Percentiles rank a stretch among this genome's conserved stretches.
phyloP scores from a whole-genome alignment of 2,329 filamentous ascomycete genomes.

The Tolypocladium inflatum region DNA sequence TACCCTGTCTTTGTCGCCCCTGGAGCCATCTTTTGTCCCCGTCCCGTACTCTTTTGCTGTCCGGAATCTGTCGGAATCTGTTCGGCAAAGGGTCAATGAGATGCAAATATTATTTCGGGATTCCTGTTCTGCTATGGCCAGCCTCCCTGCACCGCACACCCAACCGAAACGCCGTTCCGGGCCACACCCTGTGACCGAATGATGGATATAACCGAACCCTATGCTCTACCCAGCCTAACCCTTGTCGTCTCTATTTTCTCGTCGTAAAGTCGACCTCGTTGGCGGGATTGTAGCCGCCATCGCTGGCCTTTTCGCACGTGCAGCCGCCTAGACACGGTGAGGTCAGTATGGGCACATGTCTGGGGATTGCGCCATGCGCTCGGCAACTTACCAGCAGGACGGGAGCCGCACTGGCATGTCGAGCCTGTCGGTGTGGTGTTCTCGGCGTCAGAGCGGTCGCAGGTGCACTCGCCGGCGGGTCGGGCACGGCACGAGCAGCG shows the following conservation, averaged over 20 bases:
- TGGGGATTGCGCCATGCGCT: background rate
- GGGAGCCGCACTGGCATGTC: constrained; percentile 69
- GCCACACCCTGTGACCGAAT: background rate
- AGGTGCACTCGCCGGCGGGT: constrained; percentile 72
- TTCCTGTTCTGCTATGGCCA: background rate
- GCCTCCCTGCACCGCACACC: background rate
- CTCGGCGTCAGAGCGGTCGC: constrained; percentile 61
- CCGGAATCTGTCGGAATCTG: background rate
- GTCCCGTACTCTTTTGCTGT: no score
- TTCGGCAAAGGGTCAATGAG: background rate
- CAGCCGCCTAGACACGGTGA: constrained; percentile 44
- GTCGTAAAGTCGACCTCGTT: constrained; percentile 86
- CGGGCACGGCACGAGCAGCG: constrained; percentile 79
- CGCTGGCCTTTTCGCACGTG: constrained; percentile 70
- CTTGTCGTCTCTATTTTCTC: constrained; percentile 30
- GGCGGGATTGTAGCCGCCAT: constrained; percentile 49
- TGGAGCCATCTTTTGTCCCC: background rate
- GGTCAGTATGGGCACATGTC: constrained; percentile 5
- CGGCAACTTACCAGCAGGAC: constrained; percentile 52
- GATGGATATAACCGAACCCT: background rate
- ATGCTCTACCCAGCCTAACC: background rate
- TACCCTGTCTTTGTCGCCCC: background rate
- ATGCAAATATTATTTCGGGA: background rate
- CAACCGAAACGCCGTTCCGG: background rate
- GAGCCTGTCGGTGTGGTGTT: constrained; percentile 52